Base-by-base conservation (phyloP, 2,329 filamentous ascomycete species). In the Catunica adiposa region DNA sequence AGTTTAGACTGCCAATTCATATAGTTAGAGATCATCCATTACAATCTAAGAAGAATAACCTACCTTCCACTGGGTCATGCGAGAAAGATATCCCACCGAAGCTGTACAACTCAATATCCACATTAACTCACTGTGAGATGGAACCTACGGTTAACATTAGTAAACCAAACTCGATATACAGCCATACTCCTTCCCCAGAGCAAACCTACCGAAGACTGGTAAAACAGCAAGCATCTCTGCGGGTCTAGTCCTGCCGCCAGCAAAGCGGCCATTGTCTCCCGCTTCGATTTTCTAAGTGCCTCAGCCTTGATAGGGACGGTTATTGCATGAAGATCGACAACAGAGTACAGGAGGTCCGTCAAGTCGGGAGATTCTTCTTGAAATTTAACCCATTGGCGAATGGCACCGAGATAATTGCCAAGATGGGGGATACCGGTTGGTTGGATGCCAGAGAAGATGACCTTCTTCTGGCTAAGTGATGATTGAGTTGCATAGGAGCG, bases 51-150 rank as follows among this genome's bases (percentile, higher is more conserved):
- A 22, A 9, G 25, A 3, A 23, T 22, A 14, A 17, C 17, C 9
- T 34, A 8, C 88, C 81, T 98, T 98, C 89, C 92, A 98, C 68
- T 97, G 92, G 26, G 92, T 97, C 92, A 98, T 98, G n/a, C 92
- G 77, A 8, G 84, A 84, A n/a, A 98, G 72, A 69, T 95, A 94
- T 40, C 92, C 92, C 68, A 92, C 89, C 3, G 86, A 90, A 23
- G 92, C 86, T 54, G 86, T 85, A 61, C 89, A 96, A 65, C 87
- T 90, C 59, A 98, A 71, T 64, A 97, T 89, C 92, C 92, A 98
- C 86, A 95, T 94, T 60, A 98, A 75, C 68, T 97, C 89, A 3
- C 85, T 73, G 69, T 97, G 92, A 50, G 83, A 82, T 17, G 81
- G 74, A 1, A 89, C 82, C 80, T 86, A 50, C 3, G 25, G 26